Base-by-base conservation (phyloP, 139 green algal species). In the Prasinococcaceae sp. region DNA sequence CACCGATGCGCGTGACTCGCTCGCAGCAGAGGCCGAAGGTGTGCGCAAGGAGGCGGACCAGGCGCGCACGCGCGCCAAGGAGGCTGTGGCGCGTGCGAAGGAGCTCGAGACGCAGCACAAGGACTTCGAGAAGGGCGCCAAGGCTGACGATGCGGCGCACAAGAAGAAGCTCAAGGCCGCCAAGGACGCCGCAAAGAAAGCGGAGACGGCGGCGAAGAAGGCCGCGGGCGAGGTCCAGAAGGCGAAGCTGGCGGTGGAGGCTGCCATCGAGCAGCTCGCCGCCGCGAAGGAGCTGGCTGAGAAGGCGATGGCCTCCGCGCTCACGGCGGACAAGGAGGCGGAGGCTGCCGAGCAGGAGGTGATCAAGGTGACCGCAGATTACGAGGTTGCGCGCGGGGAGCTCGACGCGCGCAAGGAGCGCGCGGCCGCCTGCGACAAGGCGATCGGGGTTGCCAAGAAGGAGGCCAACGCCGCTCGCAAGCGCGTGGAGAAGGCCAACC, bases 21-120 rank as follows among this genome's bases (percentile, higher is more conserved):
- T n/a, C n/a, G n/a, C 40, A 50, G 37, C 23, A 50, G 23, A 59
- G 50, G 39, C 32, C 28, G 19, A 41, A 46, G 20, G 25, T 23
- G 8, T 56, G 25, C 43, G 36, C n/a, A n/a, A n/a, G 52, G 26
- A 22, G 55, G 55, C 69, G 38, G 74, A 66, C 10, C 53, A 76
- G 9, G 79, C 78, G n/a, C 73, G 84, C 72, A 30, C 40, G 12
- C 63, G 94, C 49, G 73, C 92, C 56, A 58, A 69, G 19, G 68
- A 90, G 53, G 86, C 94, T 10, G 65, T 66, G 39, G 74, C 83
- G 43, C 85, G 93, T 65, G 70, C 55, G 6, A 80, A 83, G 60
- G 79, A 93, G 35, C 70, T 66, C 6, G 79, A 79, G 19, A 61
- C 71, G 29, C 40, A 40, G 4, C 49, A 74, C 2, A 66, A 72